These are phyloP conservation scores for Auricularia auricula-judae DNA, from an alignment of 768 basidiomycete species.

Conservation along the genomic window DNA sequence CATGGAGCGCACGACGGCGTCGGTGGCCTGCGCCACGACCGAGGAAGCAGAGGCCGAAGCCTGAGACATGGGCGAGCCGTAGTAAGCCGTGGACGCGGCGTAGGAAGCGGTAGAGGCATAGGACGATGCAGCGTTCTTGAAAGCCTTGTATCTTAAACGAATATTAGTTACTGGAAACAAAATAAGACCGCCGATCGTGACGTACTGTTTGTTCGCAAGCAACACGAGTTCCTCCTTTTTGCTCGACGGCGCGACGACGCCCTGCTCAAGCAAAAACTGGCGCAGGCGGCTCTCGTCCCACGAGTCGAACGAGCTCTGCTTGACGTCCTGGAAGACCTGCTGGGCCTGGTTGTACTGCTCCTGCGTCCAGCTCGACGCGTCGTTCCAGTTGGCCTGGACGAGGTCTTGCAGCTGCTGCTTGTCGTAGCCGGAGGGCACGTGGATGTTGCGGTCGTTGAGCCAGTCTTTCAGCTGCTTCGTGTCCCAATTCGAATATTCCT, in stretches of 20 bases:
- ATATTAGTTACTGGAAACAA: background rate
- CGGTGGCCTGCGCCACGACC: slow-evolving; percentile 40
- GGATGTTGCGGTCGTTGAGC: slow-evolving; percentile 57
- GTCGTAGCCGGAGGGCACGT: slow-evolving; percentile 36
- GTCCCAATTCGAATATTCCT: slow-evolving; percentile 46
- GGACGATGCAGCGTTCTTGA: slow-evolving; percentile 47
- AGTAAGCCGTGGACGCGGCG: slow-evolving; percentile 41
- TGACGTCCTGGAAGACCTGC: slow-evolving; percentile 38
- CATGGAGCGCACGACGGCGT: slow-evolving; percentile 36
- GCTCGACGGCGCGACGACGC: slow-evolving; percentile 71
- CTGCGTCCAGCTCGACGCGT: slow-evolving; percentile 37
- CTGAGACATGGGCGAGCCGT: slow-evolving; percentile 23
- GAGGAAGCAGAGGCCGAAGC: slow-evolving; percentile 15
- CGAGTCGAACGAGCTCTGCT: slow-evolving; percentile 38
- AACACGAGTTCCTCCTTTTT: slow-evolving; percentile 70
- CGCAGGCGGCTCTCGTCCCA: slow-evolving; percentile 83
- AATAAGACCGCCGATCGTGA: background rate
- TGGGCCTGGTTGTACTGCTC: slow-evolving; percentile 59
- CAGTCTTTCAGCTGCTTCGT: slow-evolving; percentile 50
- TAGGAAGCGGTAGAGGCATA: slow-evolving; percentile 39
- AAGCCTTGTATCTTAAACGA: slow-evolving; percentile 33
- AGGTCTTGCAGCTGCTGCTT: slow-evolving; percentile 31
- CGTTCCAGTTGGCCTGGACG: slow-evolving; percentile 54
- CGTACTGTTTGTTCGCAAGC: slow-evolving; percentile 55
- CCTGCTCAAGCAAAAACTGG: slow-evolving; percentile 77